Conservation (phyloP, 805 yeast genomes). For the Kazachstania viticola region DNA sequence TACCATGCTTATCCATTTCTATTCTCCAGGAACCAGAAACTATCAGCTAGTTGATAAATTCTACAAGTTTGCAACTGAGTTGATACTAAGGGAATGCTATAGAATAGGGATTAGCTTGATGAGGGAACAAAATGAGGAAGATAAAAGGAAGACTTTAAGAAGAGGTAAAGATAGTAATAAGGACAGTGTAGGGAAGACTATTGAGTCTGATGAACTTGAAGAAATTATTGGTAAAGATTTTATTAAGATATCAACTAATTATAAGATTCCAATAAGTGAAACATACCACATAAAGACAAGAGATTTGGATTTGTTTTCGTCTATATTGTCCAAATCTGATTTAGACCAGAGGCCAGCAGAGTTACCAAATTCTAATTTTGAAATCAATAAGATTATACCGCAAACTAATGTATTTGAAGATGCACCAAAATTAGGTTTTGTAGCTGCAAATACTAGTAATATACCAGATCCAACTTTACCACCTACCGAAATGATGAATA, state of each 20-base stretch:
- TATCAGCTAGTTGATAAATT: slow-evolving; percentile 50
- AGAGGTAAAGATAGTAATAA: slow-evolving; percentile 10
- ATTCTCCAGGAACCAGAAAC: slow-evolving; percentile 36
- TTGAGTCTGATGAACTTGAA: slow-evolving; percentile 23
- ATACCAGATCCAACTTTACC: slow-evolving; percentile 40
- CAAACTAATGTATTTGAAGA: slow-evolving; percentile 23
- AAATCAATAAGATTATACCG: slow-evolving; percentile 59
- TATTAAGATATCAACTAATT: slow-evolving; percentile 43
- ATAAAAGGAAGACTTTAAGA: slow-evolving; percentile 5
- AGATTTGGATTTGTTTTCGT: slow-evolving; percentile 71
- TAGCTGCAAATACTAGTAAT: slow-evolving; percentile 34
- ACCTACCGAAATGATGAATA: slow-evolving; percentile 43
- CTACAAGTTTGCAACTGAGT: slow-evolving; percentile 49
- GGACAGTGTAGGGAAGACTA: background rate
- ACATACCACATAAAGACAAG: slow-evolving; percentile 48
- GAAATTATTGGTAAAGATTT: slow-evolving; percentile 44
- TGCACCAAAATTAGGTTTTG: slow-evolving; percentile 34
- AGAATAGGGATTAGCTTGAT: slow-evolving; percentile 29
- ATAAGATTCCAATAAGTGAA: slow-evolving; percentile 47
- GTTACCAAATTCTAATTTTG: slow-evolving; percentile 52
- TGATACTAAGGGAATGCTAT: slow-evolving; percentile 50
- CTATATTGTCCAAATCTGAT: slow-evolving; percentile 54
- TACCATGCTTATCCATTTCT: slow-evolving; percentile 34
- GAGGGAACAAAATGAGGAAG: no score
- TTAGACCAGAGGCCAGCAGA: slow-evolving; percentile 64